phyloP scores from a whole-genome alignment of 148 eudicot genomes.

The Rhododendron williamsianum region DNA sequence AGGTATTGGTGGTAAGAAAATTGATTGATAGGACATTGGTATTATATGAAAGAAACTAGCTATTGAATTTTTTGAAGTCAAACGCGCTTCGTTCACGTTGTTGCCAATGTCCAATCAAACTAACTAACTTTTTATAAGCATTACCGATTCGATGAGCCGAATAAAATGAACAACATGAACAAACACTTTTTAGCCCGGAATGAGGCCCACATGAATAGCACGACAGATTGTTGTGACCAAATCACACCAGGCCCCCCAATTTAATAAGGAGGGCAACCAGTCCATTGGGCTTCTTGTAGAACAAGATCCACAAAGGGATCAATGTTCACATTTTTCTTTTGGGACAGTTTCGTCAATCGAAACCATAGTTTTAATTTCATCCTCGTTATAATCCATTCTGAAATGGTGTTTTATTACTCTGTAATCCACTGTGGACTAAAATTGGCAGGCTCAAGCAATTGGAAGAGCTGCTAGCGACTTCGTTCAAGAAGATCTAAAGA shows the following conservation, averaged over 20 bases:
- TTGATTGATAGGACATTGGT: not conserved
- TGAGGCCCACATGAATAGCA: not conserved
- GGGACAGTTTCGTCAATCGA: not conserved
- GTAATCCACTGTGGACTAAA: not conserved
- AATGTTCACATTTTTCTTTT: too few species aligned
- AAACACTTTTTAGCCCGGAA: not conserved
- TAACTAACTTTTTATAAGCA: too few species aligned
- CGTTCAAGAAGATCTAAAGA: conserved; percentile 19
- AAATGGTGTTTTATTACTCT: not conserved
- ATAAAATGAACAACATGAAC: too few species aligned
- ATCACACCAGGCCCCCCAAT: not conserved
- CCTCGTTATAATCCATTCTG: not conserved
- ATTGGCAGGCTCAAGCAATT: conserved; percentile 21
- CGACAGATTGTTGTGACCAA: too few species aligned
- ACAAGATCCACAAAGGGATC: too few species aligned
- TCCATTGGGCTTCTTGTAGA: too few species aligned
- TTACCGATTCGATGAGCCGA: too few species aligned
- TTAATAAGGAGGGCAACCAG: not conserved
- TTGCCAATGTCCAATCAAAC: too few species aligned
- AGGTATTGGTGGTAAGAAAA: too few species aligned
- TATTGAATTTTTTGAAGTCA: not conserved
- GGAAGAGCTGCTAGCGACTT: conserved; percentile 22
- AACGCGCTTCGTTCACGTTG: too few species aligned
- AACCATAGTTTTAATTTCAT: not conserved
- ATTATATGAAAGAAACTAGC: not conserved